These are phyloP conservation scores for Sideroxylon spinosum DNA, from an alignment of 179 eudicot species.

Conservation along the genomic window DNA sequence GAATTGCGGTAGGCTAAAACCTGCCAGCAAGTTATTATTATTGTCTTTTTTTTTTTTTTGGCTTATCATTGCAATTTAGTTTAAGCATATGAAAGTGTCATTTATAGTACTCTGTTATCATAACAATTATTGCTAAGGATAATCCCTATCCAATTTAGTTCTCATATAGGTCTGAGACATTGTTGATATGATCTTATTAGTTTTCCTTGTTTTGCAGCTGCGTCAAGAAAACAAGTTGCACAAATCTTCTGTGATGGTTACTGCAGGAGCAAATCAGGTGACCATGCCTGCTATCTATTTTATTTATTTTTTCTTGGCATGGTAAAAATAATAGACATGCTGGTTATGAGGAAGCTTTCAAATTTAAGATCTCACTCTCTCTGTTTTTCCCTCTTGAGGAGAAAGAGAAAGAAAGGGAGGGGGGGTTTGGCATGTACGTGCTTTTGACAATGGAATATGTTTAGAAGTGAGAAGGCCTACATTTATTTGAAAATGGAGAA, in stretches of 20 bases:
- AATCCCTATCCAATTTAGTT: not conserved
- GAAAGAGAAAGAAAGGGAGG: not conserved
- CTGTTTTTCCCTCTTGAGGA: not conserved
- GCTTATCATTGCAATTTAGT: not conserved
- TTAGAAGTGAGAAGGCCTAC: not conserved
- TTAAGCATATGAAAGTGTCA: not conserved
- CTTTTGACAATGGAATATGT: not conserved
- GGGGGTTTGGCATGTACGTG: not conserved
- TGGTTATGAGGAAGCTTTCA: not conserved
- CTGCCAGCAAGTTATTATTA: not conserved
- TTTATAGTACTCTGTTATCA: not conserved
- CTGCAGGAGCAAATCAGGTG: conserved; percentile 99
- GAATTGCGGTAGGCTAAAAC: not conserved
- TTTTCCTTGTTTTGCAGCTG: conserved; percentile 44
- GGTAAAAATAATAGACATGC: not conserved
- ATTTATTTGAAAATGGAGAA: not conserved
- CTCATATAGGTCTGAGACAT: not conserved
- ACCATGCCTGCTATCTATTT: conserved; percentile 4
- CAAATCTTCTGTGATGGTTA: conserved; percentile 91
- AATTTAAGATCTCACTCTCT: not conserved
- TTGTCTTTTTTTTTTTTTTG: not conserved
- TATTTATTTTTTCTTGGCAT: conserved; percentile 5
- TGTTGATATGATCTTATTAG: conserved; percentile 1
- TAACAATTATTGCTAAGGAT: not conserved
- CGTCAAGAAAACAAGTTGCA: conserved; percentile 59